Evolutionary conservation across 2,329 filamentous ascomycete species (phyloP).

Genomic region (Colletotrichum incanum): DNA sequence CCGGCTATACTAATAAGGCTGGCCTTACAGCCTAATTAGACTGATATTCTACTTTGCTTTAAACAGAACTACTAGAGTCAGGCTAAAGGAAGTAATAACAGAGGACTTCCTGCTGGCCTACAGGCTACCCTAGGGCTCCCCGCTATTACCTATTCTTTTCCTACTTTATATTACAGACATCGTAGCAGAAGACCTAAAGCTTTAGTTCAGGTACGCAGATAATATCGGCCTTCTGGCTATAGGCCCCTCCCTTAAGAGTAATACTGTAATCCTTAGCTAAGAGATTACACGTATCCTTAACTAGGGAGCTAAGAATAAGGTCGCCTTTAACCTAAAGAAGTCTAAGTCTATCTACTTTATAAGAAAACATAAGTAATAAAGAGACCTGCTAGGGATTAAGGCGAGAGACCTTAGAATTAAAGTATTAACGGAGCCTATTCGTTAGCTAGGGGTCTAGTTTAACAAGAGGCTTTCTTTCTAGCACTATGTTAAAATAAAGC

Average conservation of each 20-base stretch:
- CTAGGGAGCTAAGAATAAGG: slow-evolving; percentile 5
- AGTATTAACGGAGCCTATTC: background rate
- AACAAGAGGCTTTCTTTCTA: background rate
- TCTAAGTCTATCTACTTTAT: slow-evolving; percentile 2
- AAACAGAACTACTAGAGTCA: background rate
- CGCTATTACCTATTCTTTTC: slow-evolving; percentile 26
- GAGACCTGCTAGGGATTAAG: background rate
- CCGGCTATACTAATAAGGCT: slow-evolving; percentile 29
- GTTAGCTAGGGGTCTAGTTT: slow-evolving; percentile 7
- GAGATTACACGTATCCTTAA: background rate
- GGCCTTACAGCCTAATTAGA: background rate
- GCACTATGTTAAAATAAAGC: background rate
- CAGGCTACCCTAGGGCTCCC: slow-evolving; percentile 34
- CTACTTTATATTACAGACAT: slow-evolving; percentile 27
- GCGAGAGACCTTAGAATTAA: background rate
- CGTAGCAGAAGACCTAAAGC: background rate
- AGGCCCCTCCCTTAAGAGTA: background rate
- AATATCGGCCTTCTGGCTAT: slow-evolving; percentile 8
- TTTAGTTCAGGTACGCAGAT: slow-evolving; percentile 2
- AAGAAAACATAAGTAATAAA: background rate
- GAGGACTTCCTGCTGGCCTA: background rate
- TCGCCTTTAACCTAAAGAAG: slow-evolving; percentile 3
- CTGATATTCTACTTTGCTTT: slow-evolving; percentile 13
- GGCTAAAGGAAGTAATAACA: slow-evolving; percentile 25
- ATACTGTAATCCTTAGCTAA: background rate